Conservation (phyloP, 1,284 basidiomycete species). For the Cutaneotrichosporon spelunceum region DNA sequence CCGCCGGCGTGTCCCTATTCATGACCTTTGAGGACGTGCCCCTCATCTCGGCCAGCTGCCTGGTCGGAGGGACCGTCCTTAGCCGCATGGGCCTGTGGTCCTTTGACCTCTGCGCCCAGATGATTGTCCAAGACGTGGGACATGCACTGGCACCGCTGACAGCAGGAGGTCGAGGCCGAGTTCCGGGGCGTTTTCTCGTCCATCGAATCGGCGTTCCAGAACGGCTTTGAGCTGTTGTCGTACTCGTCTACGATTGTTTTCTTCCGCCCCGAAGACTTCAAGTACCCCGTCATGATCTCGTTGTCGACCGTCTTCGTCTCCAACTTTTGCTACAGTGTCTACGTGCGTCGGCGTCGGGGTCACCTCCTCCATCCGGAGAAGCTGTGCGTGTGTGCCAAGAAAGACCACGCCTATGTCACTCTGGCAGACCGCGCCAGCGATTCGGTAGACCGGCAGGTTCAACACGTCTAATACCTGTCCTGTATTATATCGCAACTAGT, state of each 20-base stretch:
- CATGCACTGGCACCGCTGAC: background rate
- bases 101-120: conserved; percentile 46
- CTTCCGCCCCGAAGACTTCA: background rate
- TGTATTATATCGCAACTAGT: background rate
- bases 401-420: background rate
- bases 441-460: background rate
- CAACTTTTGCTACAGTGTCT: background rate
- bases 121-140: background rate
- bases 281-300: background rate
- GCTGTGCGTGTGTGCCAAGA: background rate
- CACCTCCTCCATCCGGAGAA: conserved; percentile 1
- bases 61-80: conserved; percentile 43
- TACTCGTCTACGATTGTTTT: background rate
- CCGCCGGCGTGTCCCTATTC: conserved; percentile 31
- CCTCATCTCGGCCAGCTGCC: conserved; percentile 35
- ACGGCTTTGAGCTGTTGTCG: background rate
- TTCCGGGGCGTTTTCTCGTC: background rate
- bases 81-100: conserved; percentile 53
- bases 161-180: background rate
- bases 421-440: background rate
- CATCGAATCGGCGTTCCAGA: conserved; percentile 1
- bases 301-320: background rate
- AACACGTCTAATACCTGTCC: background rate
- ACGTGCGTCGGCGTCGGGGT: background rate
- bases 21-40: conserved; percentile 11